Base-by-base conservation (phyloP, 2,329 filamentous ascomycete species). In the Graphilbum sp. region DNA sequence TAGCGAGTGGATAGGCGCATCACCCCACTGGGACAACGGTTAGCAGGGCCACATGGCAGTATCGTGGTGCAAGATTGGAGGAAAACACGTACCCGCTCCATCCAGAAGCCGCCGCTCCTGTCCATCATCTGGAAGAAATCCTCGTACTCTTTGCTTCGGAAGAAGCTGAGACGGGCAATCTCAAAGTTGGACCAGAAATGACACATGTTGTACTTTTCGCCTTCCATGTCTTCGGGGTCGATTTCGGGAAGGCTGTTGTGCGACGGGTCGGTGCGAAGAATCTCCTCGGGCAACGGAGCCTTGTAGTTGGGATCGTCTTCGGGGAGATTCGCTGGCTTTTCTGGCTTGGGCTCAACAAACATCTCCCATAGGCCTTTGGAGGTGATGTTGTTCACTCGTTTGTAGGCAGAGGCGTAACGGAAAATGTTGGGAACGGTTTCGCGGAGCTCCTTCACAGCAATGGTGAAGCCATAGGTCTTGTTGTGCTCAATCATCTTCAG, bases 181-280 rank as follows among this genome's bases (percentile, higher is more conserved):
- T 98, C 90, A 49, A 98, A 98, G 58, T 98, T 98, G 58, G 86
- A 94, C 90, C 90, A 98, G 66, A 95, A 98, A 65, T 98, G 90
- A 57, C 90, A 98, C 90, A 98, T 98, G 63, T 98, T 98, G 68
- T 98, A 98, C 50, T 78, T 83, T 58, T 98, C 90, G 45, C 86
- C 85, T 55, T 96, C 88, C 90, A 98, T 98, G 32, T 78, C 73
- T 53, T 96, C 87, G 0, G 80, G 77, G 52, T 96, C 85, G 40
- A 95, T 81, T 32, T 90, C 76, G 23, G 79, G 76, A n/a, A 85
- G 61, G 25, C 70, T 70, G 45, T 77, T 75, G 39, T 69, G 69
- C 29, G 73, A 75, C 19, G 83, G 76, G 43, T 93, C 81, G 36
- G 73, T 76, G 48, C 78, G 75, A 18, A 90, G 60, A 32, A 92